Conservation (phyloP, 2,329 filamentous ascomycete species). For the Fusarium floridanum region DNA sequence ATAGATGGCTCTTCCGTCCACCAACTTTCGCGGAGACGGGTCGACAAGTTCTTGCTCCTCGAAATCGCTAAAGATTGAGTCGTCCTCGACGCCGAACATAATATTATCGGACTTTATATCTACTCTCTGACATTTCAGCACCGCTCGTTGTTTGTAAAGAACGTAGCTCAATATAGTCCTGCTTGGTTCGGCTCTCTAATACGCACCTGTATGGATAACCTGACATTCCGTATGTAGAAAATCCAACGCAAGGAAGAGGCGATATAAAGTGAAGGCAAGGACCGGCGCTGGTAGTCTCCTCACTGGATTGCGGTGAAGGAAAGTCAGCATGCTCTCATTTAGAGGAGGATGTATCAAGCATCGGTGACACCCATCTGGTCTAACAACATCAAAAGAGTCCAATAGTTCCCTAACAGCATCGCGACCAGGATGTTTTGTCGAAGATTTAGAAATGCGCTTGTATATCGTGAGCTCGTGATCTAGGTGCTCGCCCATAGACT, state of each 20-base stretch:
- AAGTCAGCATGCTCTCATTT: constrained; percentile 56
- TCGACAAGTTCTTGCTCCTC: constrained; percentile 55
- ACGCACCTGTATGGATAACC: constrained; percentile 60
- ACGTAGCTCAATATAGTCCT: background rate
- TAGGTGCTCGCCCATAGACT: constrained; percentile 42
- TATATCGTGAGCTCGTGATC: constrained; percentile 59
- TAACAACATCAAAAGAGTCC: constrained; percentile 53
- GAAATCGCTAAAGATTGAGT: constrained; percentile 55
- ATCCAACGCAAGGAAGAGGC: constrained; percentile 59
- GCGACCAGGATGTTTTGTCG: constrained; percentile 49
- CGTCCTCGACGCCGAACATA: constrained; percentile 57
- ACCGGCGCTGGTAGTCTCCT: constrained; percentile 52
- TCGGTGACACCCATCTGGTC: constrained; percentile 52
- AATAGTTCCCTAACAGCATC: constrained; percentile 50
- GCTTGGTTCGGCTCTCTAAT: background rate
- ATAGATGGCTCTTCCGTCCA: constrained; percentile 58
- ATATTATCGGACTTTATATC: constrained; percentile 63
- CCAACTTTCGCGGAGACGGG: constrained; percentile 57
- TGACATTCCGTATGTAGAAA: constrained; percentile 61
- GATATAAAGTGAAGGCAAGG: constrained; percentile 52
- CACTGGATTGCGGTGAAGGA: constrained; percentile 56
- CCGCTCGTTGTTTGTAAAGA: background rate
- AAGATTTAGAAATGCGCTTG: constrained; percentile 49
- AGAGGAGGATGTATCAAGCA: constrained; percentile 58
- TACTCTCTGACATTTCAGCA: constrained; percentile 51